Conservation (phyloP, 768 basidiomycete species). For the Tulasnella calospora region DNA sequence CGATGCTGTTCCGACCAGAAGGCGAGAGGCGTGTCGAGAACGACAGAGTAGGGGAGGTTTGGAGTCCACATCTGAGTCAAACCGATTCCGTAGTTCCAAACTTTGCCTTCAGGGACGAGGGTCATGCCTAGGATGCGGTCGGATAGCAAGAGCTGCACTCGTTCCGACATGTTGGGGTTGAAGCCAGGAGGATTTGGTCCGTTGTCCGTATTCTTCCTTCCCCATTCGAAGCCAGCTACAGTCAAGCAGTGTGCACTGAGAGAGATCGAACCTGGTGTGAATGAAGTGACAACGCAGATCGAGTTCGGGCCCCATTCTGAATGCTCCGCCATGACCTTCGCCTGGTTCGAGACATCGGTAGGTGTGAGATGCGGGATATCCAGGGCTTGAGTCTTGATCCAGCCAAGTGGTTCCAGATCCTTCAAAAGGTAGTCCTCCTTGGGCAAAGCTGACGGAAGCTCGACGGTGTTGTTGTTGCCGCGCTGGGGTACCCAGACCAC, state of each 20-base stretch:
- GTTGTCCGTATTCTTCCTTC: slow-evolving; percentile 84
- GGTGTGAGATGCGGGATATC: slow-evolving; percentile 92
- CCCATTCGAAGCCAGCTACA: slow-evolving; percentile 96
- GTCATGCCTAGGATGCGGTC: slow-evolving; percentile 97
- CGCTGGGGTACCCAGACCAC: slow-evolving; percentile 97
- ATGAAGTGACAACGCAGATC: slow-evolving; percentile 89
- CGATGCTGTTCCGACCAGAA: slow-evolving; percentile 98
- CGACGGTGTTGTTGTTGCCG: slow-evolving; percentile 90
- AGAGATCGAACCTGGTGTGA: slow-evolving; percentile 97
- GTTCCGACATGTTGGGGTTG: slow-evolving; percentile 98
- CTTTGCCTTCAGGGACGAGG: slow-evolving; percentile 84
- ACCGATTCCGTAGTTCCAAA: slow-evolving; percentile 97
- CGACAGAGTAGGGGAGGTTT: slow-evolving; percentile 73
- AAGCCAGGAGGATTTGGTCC: slow-evolving; percentile 84
- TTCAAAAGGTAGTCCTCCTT: slow-evolving; percentile 93
- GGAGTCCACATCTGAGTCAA: slow-evolving; percentile 88
- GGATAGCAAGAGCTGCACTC: slow-evolving; percentile 86
- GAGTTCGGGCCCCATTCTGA: slow-evolving; percentile 91
- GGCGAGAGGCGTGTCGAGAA: slow-evolving; percentile 82
- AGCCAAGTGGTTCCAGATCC: slow-evolving; percentile 90
- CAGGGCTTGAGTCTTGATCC: slow-evolving; percentile 94
- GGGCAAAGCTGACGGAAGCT: slow-evolving; percentile 83
- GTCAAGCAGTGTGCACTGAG: slow-evolving; percentile 87
- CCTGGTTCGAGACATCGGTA: slow-evolving; percentile 87
- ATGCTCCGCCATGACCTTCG: slow-evolving; percentile 95